These are phyloP conservation scores for Periglandula ipomoeae DNA, from an alignment of 2,329 filamentous ascomycete species.

Conservation along the genomic window DNA sequence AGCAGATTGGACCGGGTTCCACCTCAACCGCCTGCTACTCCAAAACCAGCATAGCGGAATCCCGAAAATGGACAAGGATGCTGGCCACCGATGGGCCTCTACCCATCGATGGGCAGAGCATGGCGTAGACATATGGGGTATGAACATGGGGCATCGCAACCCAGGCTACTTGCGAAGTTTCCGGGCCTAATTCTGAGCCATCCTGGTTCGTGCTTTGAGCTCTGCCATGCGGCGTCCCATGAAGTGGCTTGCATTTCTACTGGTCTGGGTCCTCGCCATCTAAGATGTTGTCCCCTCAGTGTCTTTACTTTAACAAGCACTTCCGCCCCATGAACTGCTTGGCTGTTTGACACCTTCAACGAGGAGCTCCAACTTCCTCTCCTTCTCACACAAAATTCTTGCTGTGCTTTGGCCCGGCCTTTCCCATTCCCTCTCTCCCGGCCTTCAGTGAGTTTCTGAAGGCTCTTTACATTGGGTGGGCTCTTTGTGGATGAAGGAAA, in stretches of 20 bases:
- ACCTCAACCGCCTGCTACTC: constrained; percentile 8
- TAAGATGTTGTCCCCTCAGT: constrained; percentile 5
- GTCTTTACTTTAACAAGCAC: neutral
- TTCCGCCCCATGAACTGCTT: constrained; percentile 1
- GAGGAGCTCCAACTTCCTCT: neutral
- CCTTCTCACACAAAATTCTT: neutral
- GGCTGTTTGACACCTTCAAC: neutral
- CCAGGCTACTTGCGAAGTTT: neutral
- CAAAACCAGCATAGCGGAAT: constrained; percentile 5
- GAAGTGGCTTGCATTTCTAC: constrained; percentile 5
- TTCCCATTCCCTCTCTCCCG: neutral
- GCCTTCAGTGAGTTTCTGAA: neutral
- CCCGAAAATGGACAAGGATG: constrained; percentile 3
- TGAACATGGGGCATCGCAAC: constrained; percentile 1
- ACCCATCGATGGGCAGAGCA: neutral
- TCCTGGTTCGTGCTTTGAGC: constrained; percentile 2
- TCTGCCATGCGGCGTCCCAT: neutral
- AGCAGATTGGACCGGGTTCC: constrained; percentile 5
- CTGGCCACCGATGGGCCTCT: neutral
- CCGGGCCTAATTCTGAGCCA: neutral
- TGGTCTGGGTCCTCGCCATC: constrained; percentile 4
- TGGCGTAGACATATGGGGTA: neutral
- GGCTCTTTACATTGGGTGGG: neutral
- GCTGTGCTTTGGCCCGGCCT: neutral
- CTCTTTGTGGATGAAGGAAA: neutral